Conservation (phyloP, 1,284 basidiomycete species). For the Malassezia yamatoensis region DNA sequence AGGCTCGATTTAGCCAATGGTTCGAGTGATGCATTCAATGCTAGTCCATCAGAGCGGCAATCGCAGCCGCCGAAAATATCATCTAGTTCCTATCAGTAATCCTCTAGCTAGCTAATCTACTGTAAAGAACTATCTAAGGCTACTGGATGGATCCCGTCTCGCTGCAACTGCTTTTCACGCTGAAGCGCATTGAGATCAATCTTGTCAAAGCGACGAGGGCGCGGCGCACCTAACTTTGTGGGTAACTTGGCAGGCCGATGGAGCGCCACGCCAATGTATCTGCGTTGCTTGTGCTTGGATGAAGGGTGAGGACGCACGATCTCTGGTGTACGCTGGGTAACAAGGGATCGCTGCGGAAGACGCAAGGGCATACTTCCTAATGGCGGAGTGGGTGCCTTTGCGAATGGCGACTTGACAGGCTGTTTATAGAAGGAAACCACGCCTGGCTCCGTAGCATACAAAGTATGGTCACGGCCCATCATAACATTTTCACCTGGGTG, state of each 20-base stretch:
- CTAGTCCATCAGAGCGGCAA: too few relatives aligned
- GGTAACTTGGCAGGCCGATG: constrained; percentile 27
- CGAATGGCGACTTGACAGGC: constrained; percentile 1
- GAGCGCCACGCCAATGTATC: constrained; percentile 42
- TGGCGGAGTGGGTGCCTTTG: constrained; percentile 6
- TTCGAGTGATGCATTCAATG: too few relatives aligned
- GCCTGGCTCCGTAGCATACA: constrained; percentile 41
- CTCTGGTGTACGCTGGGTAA: constrained; percentile 1
- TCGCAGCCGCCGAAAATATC: background rate
- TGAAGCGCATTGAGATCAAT: constrained; percentile 34
- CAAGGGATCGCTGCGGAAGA: constrained; percentile 18
- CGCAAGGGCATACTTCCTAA: constrained; percentile 22
- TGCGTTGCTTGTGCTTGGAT: constrained; percentile 25
- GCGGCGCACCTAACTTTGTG: constrained; percentile 20
- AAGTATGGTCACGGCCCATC: constrained; percentile 46
- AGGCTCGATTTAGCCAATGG: constrained; percentile 10
- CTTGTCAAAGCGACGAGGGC: constrained; percentile 34
- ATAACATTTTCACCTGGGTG: constrained; percentile 41
- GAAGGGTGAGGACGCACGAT: constrained; percentile 31
- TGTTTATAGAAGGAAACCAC: constrained; percentile 43
- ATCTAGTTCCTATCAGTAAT: background rate
- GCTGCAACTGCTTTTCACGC: constrained; percentile 16
- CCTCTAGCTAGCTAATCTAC: background rate
- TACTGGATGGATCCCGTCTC: constrained; percentile 12
- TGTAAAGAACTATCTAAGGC: constrained; percentile 7